Evolutionary conservation across 805 yeast species (phyloP).

Genomic region (Lipomyces kockii): DNA sequence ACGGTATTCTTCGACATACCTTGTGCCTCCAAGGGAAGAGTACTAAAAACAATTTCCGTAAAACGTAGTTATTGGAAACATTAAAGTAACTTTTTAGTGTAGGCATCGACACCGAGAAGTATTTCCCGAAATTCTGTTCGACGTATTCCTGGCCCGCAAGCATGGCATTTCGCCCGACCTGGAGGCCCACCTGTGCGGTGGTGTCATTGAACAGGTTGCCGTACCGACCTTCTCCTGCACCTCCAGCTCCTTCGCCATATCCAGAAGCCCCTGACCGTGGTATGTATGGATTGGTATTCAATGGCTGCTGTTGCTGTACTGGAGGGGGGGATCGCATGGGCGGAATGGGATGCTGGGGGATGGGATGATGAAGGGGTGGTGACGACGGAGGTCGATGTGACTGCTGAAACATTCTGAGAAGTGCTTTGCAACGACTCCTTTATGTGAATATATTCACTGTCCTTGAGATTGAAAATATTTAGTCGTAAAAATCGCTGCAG

Average conservation of each 20-base stretch:
- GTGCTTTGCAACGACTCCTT: not conserved
- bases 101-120: slow-evolving; percentile 49
- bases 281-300: slow-evolving; percentile 24
- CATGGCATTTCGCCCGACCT: slow-evolving; percentile 84
- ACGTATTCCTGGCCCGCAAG: slow-evolving; percentile 79
- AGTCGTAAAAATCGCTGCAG: not conserved
- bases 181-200: slow-evolving; percentile 81
- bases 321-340: slow-evolving; percentile 47
- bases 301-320: slow-evolving; percentile 19
- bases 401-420: slow-evolving; percentile 33
- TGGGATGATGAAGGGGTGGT: slow-evolving; percentile 53
- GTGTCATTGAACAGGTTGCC: slow-evolving; percentile 69
- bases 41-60: slow-evolving; percentile 70
- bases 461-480: not conserved
- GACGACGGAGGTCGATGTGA: slow-evolving; percentile 33
- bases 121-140: slow-evolving; percentile 66
- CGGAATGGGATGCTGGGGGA: slow-evolving; percentile 53
- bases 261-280: slow-evolving; percentile 15
- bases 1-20: slow-evolving; percentile 59
- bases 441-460: not conserved
- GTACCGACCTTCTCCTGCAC: slow-evolving; percentile 21
- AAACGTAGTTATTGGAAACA: slow-evolving; percentile 86
- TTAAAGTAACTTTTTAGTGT: slow-evolving; percentile 86
- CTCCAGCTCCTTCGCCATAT: slow-evolving; percentile 12
- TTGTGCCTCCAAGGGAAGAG: slow-evolving; percentile 84